Evolutionary conservation across 164 flowering plant genomes (phyloP).

Genomic region (Vitis cinerea): DNA sequence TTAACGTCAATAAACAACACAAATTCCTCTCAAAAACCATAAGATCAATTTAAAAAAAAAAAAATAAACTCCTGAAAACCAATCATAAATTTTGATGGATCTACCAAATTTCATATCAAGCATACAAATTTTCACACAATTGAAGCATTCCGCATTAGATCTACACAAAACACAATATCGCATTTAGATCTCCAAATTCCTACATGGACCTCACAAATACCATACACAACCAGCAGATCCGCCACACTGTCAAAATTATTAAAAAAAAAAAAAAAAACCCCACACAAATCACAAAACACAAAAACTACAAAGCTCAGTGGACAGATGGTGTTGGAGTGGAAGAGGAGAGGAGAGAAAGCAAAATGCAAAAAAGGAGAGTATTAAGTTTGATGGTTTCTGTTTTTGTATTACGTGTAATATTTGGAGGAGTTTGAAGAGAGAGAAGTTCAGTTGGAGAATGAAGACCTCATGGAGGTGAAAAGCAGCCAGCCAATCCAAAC

Average conservation of each 20-base stretch:
- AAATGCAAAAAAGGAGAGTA: too few relatives aligned
- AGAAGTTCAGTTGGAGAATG: conserved; percentile 7
- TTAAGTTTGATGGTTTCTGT: not conserved
- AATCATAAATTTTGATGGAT: not conserved
- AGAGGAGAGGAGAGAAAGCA: too few relatives aligned
- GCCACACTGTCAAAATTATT: not conserved
- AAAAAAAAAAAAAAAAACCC: not conserved
- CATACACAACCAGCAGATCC: not conserved
- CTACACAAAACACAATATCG: not conserved
- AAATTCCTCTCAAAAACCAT: not conserved
- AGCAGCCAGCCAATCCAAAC: not conserved
- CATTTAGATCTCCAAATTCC: not conserved
- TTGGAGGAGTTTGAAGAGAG: not conserved
- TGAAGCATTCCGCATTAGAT: not conserved
- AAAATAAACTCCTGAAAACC: not conserved
- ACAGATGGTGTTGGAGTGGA: too few relatives aligned
- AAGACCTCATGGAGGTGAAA: not conserved
- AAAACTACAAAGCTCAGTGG: not conserved
- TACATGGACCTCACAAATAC: not conserved
- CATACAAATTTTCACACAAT: not conserved
- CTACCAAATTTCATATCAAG: conserved; percentile 4
- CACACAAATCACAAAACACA: not conserved
- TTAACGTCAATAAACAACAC: not conserved
- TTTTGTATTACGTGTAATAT: not conserved
- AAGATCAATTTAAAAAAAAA: not conserved